Conservation (phyloP, 2,329 filamentous ascomycete species). For the Verticillium nubilum region DNA sequence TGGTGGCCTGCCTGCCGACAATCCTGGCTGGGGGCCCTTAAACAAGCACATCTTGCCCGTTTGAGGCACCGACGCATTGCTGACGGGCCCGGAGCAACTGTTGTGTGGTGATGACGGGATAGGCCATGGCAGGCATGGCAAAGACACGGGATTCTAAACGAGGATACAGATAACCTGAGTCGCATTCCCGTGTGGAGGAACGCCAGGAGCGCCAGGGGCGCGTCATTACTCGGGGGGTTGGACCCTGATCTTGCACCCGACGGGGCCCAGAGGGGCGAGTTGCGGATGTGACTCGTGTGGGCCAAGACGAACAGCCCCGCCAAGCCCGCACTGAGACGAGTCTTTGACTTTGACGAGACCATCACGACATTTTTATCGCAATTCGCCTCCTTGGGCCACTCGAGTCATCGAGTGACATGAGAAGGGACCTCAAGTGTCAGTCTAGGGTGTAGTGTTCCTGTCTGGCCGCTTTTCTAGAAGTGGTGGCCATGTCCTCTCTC, state of each 20-base stretch:
- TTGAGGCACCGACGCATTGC: background rate
- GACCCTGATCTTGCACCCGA: background rate
- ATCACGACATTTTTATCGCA: background rate
- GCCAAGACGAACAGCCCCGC: background rate
- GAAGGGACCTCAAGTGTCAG: background rate
- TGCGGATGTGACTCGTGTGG: background rate
- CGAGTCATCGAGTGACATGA: background rate
- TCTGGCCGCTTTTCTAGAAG: background rate
- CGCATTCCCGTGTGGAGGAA: background rate
- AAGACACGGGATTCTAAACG: background rate
- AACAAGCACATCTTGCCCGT: background rate
- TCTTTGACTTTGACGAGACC: background rate
- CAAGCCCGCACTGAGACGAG: background rate
- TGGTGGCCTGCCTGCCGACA: background rate
- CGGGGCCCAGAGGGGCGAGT: background rate
- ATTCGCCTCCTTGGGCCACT: background rate
- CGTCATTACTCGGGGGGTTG: background rate
- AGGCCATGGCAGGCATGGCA: too few relatives aligned
- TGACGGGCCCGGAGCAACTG: background rate
- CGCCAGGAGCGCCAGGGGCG: background rate
- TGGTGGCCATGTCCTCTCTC: too few relatives aligned
- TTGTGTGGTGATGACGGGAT: background rate
- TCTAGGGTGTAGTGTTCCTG: background rate
- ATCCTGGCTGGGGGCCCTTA: background rate
- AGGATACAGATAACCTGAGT: background rate